Percentiles rank a stretch among this genome's conserved stretches.
Conservation (phyloP, 805 yeast genomes). For the Candida xyloterini region DNA sequence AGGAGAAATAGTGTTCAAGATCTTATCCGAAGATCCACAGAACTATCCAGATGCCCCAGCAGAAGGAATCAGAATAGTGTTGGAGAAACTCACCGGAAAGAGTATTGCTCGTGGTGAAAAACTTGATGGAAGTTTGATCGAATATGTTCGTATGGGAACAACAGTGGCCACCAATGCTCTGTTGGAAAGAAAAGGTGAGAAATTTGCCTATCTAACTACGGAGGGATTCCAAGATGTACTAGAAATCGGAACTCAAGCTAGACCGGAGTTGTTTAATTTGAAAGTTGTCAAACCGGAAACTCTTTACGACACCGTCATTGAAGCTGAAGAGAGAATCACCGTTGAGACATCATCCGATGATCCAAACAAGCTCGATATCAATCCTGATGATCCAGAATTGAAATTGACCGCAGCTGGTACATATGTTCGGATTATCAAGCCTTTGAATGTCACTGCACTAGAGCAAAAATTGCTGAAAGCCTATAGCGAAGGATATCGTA, state of each 20-base stretch:
- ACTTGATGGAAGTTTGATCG: constrained; percentile 21
- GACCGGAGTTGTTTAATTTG: constrained; percentile 25
- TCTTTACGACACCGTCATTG: constrained; percentile 18
- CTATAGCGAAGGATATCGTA: constrained; percentile 23
- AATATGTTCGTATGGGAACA: constrained; percentile 28
- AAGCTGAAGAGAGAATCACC: constrained; percentile 23
- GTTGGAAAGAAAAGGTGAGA: constrained; percentile 23
- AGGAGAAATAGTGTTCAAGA: constrained; percentile 35
- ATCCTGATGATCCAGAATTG: constrained; percentile 9
- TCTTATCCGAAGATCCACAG: constrained; percentile 26
- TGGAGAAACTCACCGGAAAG: constrained; percentile 18
- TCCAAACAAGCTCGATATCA: constrained; percentile 18
- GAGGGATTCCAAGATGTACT: constrained; percentile 32
- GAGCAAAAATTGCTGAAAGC: constrained; percentile 19
- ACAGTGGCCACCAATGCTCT: constrained; percentile 28
- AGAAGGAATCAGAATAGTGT: constrained; percentile 25
- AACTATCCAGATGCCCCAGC: constrained; percentile 28
- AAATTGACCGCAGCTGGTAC: constrained; percentile 21
- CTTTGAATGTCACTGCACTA: constrained; percentile 21
- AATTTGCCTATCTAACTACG: constrained; percentile 25
- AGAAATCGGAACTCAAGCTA: constrained; percentile 32
- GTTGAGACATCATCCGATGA: constrained; percentile 27
- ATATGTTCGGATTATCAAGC: constrained; percentile 22
- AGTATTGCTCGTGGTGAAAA: constrained; percentile 18
- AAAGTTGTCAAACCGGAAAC: constrained; percentile 17